A percentile compares a stretch with the other conserved stretches of the same genome.
These are phyloP conservation scores for Phytomonas francai DNA, from an alignment of 208 protist genomes.

Conservation along the genomic window DNA sequence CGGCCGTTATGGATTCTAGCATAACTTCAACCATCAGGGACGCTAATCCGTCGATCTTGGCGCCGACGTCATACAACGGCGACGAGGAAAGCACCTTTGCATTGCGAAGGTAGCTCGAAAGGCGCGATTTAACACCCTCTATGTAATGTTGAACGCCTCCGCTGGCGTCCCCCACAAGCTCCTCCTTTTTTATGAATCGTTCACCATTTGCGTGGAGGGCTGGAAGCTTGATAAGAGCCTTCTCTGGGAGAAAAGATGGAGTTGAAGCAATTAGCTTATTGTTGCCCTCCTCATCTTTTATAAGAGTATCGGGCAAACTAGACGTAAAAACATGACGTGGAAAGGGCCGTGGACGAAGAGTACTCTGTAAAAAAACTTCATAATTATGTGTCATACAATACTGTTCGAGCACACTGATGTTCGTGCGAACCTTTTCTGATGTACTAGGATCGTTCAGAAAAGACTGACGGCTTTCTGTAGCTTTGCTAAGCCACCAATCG, in stretches of 20 bases:
- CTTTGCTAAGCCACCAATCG: constrained; percentile 66
- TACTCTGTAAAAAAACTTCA: constrained; percentile 40
- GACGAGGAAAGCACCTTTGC: not conserved
- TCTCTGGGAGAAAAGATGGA: not conserved
- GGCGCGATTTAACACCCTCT: not conserved
- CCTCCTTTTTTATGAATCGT: not conserved
- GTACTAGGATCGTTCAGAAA: constrained; percentile 42
- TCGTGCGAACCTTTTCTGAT: constrained; percentile 30
- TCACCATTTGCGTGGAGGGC: not conserved
- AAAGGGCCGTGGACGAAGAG: constrained; percentile 23
- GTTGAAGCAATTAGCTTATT: not conserved
- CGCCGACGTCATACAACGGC: not conserved
- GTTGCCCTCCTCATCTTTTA: not conserved
- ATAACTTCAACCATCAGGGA: constrained; percentile 17
- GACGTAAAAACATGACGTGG: constrained; percentile 6
- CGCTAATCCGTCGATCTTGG: not conserved
- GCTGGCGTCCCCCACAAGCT: not conserved
- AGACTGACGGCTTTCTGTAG: constrained; percentile 34
- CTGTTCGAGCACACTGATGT: constrained; percentile 40
- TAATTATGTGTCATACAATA: constrained; percentile 55
- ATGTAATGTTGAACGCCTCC: not conserved
- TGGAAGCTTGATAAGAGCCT: not conserved
- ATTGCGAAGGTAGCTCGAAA: not conserved
- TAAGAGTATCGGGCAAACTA: not conserved
- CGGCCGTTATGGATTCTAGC: constrained; percentile 7